Conservation (phyloP, 1,284 basidiomycete genomes). For the Puccinia brachypodii region DNA sequence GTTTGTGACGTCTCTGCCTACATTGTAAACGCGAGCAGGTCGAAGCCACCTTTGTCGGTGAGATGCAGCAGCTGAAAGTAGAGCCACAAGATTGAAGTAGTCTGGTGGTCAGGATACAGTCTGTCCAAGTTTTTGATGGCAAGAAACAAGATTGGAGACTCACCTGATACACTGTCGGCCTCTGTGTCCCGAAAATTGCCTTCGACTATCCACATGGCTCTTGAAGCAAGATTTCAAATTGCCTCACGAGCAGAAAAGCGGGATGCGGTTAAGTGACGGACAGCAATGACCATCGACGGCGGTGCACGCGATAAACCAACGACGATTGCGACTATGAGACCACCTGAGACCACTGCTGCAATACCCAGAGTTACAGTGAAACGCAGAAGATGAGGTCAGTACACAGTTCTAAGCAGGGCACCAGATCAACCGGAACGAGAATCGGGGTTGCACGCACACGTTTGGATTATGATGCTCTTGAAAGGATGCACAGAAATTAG, state of each 20-base stretch:
- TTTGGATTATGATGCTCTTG: too few species aligned
- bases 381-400: too few species aligned
- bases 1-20: slow-evolving; percentile 25
- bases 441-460: too few species aligned
- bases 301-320: background rate
- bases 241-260: too few species aligned
- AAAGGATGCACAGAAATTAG: too few species aligned
- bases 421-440: too few species aligned
- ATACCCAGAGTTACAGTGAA: too few species aligned
- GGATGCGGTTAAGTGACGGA: background rate
- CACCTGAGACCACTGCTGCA: too few species aligned
- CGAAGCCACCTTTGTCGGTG: slow-evolving; percentile 21
- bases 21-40: slow-evolving; percentile 13
- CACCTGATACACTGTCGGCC: background rate
- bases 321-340: too few species aligned
- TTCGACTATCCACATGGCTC: slow-evolving; percentile 14
- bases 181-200: background rate
- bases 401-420: too few species aligned
- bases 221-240: background rate
- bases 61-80: background rate
- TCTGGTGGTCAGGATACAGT: background rate
- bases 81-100: too few species aligned
- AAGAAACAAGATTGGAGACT: background rate
- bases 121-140: background rate
- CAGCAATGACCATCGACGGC: background rate